phyloP scores from a whole-genome alignment of 2,329 filamentous ascomycete species.

The Tolypocladium guangdongense region DNA sequence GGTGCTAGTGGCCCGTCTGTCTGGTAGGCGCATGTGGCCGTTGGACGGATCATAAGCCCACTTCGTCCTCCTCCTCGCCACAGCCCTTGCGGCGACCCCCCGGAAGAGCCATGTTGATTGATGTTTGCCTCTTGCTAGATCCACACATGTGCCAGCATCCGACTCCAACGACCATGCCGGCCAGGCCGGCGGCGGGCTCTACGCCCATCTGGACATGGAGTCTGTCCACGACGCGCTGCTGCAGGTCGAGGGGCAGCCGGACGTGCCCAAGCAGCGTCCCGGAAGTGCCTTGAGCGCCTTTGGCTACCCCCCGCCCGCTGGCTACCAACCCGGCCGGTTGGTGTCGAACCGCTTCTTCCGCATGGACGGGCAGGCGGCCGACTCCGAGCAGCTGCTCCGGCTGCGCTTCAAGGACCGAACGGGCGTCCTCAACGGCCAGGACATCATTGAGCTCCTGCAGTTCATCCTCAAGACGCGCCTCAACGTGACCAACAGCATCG shows the following conservation, averaged over 20 bases:
- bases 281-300: not conserved
- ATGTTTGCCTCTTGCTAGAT: not conserved
- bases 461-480: conserved; percentile 19
- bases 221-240: conserved; percentile 22
- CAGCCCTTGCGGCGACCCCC: not conserved
- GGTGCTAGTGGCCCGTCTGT: not conserved
- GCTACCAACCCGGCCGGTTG: not conserved
- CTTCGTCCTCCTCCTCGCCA: not conserved
- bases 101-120: not conserved
- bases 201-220: conserved; percentile 25
- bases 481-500: conserved; percentile 16
- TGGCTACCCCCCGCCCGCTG: not conserved
- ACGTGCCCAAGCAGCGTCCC: not conserved
- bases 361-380: conserved; percentile 4
- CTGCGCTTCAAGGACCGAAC: conserved; percentile 14
- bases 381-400: conserved; percentile 11
- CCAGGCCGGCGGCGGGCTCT: conserved; percentile 12
- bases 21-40: not conserved
- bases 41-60: too few relatives aligned
- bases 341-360: conserved; percentile 1
- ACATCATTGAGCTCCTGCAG: conserved; percentile 15
- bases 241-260: conserved; percentile 15
- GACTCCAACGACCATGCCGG: conserved; percentile 7
- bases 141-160: conserved; percentile 5
- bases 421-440: conserved; percentile 13